A percentile compares a stretch with the other conserved stretches of the same genome.
Evolutionary conservation across 352 stramenopile genomes (phyloP).

Genomic region (Globisporangium rhizosaccharum): DNA sequence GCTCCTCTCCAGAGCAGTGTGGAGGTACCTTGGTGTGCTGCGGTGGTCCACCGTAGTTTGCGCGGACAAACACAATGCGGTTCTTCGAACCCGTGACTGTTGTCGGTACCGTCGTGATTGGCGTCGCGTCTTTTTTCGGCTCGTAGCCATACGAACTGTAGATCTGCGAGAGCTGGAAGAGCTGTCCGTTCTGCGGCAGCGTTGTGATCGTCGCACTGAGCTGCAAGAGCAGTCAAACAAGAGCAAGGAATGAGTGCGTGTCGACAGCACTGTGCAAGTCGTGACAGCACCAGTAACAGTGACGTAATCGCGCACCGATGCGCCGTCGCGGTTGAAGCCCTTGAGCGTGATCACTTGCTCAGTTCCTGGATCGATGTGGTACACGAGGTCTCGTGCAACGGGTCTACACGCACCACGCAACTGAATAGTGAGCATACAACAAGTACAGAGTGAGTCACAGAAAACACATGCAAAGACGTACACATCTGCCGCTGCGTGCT

Average conservation of each 20-base stretch:
- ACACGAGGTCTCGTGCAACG: slow-evolving; percentile 66
- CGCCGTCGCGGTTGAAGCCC: slow-evolving; percentile 62
- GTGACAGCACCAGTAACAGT: neutral
- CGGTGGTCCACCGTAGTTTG: slow-evolving; percentile 50
- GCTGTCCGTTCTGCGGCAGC: slow-evolving; percentile 66
- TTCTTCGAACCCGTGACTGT: slow-evolving; percentile 83
- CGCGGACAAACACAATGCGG: slow-evolving; percentile 76
- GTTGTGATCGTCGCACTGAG: slow-evolving; percentile 77
- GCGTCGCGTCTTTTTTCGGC: slow-evolving; percentile 57
- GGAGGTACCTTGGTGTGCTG: slow-evolving; percentile 49
- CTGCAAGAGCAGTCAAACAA: slow-evolving; percentile 18
- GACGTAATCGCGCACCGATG: slow-evolving; percentile 21
- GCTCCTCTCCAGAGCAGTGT: neutral
- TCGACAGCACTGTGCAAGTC: neutral
- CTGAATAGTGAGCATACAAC: neutral
- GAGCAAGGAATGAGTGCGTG: neutral
- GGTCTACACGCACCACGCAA: slow-evolving; percentile 19
- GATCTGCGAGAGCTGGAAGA: slow-evolving; percentile 89
- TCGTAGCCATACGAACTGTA: slow-evolving; percentile 87
- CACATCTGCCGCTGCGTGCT: slow-evolving; percentile 2
- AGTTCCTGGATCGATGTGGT: slow-evolving; percentile 58
- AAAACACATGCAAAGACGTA: neutral
- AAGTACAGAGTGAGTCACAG: neutral
- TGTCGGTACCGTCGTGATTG: slow-evolving; percentile 52
- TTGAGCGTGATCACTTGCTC: slow-evolving; percentile 81